These are phyloP conservation scores for Torulaspora gathmanii DNA, from an alignment of 805 yeast genomes.

Conservation along the genomic window DNA sequence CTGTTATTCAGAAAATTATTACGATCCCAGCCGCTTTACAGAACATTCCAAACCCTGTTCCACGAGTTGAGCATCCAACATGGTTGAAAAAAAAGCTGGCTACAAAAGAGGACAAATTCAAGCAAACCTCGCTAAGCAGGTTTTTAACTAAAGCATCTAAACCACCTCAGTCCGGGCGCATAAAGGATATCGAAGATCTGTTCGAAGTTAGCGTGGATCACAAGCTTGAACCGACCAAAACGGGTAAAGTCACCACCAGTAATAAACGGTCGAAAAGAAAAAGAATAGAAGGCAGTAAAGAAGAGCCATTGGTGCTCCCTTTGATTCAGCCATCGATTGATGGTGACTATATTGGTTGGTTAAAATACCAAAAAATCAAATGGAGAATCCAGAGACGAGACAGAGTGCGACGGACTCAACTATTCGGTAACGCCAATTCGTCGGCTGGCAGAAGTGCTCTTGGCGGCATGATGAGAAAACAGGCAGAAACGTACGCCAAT, in stretches of 20 bases:
- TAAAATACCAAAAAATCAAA: constrained; percentile 74
- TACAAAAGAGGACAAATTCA: constrained; percentile 56
- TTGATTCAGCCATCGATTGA: constrained; percentile 53
- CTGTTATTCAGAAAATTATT: constrained; percentile 89
- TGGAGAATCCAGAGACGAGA: constrained; percentile 79
- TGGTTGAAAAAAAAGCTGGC: constrained; percentile 74
- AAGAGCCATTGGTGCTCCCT: constrained; percentile 43
- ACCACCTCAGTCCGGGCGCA: constrained; percentile 38
- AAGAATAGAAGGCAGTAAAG: constrained; percentile 40
- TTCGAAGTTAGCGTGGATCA: constrained; percentile 36
- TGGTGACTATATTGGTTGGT: constrained; percentile 62
- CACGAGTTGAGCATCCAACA: constrained; percentile 88
- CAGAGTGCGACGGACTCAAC: constrained; percentile 61
- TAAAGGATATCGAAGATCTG: constrained; percentile 74
- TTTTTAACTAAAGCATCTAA: constrained; percentile 50
- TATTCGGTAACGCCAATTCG: constrained; percentile 67
- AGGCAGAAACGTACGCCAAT: constrained; percentile 73
- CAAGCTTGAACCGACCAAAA: constrained; percentile 21
- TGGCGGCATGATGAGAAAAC: constrained; percentile 64
- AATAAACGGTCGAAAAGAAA: constrained; percentile 33
- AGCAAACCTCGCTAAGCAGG: constrained; percentile 59
- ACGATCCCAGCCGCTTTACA: constrained; percentile 97
- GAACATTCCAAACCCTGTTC: constrained; percentile 83
- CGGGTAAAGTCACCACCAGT: constrained; percentile 39
- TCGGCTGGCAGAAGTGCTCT: constrained; percentile 55